Evolutionary conservation across 306 rosid genomes (phyloP).

Genomic region (Myrica gale): DNA sequence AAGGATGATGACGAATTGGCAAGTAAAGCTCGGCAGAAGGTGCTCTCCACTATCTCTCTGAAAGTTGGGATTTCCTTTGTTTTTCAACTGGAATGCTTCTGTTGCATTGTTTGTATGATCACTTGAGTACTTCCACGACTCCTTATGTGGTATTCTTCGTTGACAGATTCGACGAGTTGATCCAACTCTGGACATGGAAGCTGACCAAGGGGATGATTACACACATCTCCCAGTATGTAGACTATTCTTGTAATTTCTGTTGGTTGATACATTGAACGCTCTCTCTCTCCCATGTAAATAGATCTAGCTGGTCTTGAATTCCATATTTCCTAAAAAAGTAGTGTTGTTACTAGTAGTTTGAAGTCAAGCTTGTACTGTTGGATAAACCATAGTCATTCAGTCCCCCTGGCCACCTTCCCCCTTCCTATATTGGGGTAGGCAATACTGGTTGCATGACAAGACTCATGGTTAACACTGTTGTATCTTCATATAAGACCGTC

Average conservation of each 20-base stretch:
- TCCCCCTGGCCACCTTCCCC: not conserved
- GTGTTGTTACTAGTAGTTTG: not conserved
- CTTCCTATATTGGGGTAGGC: not conserved
- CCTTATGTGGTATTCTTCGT: conserved; percentile 10
- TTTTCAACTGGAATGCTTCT: conserved; percentile 17
- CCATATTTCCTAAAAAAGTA: not conserved
- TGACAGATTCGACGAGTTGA: conserved; percentile 81
- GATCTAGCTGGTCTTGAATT: not conserved
- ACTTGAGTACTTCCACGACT: conserved; percentile 11
- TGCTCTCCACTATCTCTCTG: conserved; percentile 18
- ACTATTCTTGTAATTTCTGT: conserved; percentile 31
- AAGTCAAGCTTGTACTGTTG: not conserved
- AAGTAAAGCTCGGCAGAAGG: conserved; percentile 79
- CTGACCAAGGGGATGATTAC: conserved; percentile 96
- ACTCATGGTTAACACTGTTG: not conserved
- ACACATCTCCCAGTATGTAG: conserved; percentile 87
- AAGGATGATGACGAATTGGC: conserved; percentile 91
- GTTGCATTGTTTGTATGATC: conserved; percentile 26
- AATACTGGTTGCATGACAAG: not conserved
- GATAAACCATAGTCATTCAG: conserved; percentile 1
- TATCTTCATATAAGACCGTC: not conserved
- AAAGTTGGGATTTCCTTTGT: conserved; percentile 11
- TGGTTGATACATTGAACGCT: not conserved
- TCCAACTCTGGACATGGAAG: conserved; percentile 98
- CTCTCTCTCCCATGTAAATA: not conserved